Percentiles rank a stretch among this genome's conserved stretches.
Conservation (phyloP, 228 moss, liverwort and hornwort genomes). For the Sphagnum fallax region DNA sequence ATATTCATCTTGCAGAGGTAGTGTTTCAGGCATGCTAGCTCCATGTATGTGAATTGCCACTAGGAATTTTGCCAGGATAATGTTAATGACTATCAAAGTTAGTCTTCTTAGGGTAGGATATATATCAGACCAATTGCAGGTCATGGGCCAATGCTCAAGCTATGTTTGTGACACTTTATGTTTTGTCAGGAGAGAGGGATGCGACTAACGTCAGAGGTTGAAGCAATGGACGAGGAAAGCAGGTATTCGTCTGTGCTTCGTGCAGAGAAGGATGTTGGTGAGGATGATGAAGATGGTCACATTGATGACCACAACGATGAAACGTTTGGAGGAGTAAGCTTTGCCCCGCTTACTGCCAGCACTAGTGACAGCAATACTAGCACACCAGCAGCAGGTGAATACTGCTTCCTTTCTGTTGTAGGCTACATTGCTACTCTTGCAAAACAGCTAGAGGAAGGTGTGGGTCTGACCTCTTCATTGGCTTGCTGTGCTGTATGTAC, state of each 20-base stretch:
- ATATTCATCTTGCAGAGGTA: conserved; percentile 85
- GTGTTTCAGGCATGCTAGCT: no score
- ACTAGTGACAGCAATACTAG: conserved; percentile 34
- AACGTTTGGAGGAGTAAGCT: conserved; percentile 58
- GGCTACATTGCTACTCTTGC: neutral
- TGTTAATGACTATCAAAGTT: no score
- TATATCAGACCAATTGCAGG: no score
- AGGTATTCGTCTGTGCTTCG: conserved; percentile 80
- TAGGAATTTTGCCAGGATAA: no score
- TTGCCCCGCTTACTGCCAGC: conserved; percentile 16
- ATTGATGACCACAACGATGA: conserved; percentile 73
- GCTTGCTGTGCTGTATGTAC: no score
- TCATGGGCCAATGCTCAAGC: no score
- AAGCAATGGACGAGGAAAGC: conserved; percentile 78
- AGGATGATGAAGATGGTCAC: conserved; percentile 74
- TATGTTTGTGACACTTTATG: no score
- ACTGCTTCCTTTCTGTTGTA: neutral
- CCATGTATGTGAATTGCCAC: no score
- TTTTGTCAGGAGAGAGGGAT: conserved; percentile 68
- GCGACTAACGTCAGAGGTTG: conserved; percentile 58
- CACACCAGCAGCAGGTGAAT: conserved; percentile 28
- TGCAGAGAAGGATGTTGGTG: conserved; percentile 39
- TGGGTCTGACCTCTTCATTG: no score
- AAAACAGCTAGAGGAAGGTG: no score
- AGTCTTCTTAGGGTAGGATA: no score